Evolutionary conservation across 805 yeast species (phyloP).

Genomic region (Clavispora phyllophila): DNA sequence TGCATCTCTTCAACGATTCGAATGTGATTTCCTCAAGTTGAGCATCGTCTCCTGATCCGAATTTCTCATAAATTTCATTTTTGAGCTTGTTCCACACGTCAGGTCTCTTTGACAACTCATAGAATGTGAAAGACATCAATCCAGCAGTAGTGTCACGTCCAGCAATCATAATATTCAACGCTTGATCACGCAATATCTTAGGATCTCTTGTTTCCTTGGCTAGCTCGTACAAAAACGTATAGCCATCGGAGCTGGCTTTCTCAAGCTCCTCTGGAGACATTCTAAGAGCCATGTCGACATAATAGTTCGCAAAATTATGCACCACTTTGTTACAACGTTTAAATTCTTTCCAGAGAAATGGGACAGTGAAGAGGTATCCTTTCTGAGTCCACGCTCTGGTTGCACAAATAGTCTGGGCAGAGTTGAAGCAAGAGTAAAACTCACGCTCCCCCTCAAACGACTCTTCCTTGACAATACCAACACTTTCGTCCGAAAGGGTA

Average conservation of each 20-base stretch:
- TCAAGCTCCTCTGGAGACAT: conserved; percentile 7
- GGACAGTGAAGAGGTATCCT: conserved; percentile 3
- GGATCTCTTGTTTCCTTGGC: conserved; percentile 11
- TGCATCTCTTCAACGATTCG: conserved; percentile 30
- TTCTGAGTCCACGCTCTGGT: conserved; percentile 10
- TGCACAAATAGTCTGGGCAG: conserved; percentile 6
- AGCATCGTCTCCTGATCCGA: conserved; percentile 21
- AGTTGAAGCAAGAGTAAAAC: conserved; percentile 10
- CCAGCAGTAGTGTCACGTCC: conserved; percentile 15
- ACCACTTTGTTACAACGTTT: conserved; percentile 3
- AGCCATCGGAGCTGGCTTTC: conserved; percentile 2
- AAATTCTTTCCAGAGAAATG: conserved; percentile 2
- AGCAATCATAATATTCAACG: conserved; percentile 13
- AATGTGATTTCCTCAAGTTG: conserved; percentile 22
- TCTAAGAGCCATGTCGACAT: conserved; percentile 6
- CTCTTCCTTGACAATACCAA: conserved; percentile 4
- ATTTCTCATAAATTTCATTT: conserved; percentile 20
- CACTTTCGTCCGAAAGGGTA: conserved; percentile 2
- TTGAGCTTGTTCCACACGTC: conserved; percentile 23
- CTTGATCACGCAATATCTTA: conserved; percentile 10
- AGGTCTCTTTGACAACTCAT: conserved; percentile 29
- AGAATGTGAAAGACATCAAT: conserved; percentile 17
- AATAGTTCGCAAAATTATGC: conserved; percentile 9
- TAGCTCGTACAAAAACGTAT: conserved; percentile 11
- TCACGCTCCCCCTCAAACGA: conserved; percentile 7